A percentile compares a stretch with the other conserved stretches of the same genome.
phyloP scores from a whole-genome alignment of 2,329 filamentous ascomycete species.

The Sclerotinia glacialis region DNA sequence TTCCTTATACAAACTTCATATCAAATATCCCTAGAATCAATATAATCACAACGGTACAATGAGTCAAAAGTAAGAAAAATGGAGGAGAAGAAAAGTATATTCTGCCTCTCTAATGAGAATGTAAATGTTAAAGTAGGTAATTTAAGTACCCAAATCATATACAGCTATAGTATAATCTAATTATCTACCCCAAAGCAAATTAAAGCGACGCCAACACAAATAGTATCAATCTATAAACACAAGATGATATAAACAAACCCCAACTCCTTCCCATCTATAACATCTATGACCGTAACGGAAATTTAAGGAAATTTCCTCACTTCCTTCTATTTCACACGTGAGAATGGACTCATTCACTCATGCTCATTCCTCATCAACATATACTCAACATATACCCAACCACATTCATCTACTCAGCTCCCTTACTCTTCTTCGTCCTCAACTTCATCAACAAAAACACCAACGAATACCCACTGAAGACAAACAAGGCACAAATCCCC shows the following conservation, averaged over 20 bases:
- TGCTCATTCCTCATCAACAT: too few relatives aligned
- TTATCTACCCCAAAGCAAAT: neutral
- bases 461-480: constrained; percentile 43
- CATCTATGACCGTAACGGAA: too few relatives aligned
- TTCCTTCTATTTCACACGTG: neutral
- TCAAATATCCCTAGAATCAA: neutral
- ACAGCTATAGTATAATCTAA: neutral
- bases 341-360: neutral
- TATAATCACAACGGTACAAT: neutral
- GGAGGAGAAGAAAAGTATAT: constrained; percentile 11
- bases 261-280: neutral
- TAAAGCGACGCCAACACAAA: constrained; percentile 4
- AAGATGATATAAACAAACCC: neutral
- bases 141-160: neutral
- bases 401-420: constrained; percentile 34
- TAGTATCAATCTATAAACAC: neutral
- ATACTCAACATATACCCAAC: constrained; percentile 21
- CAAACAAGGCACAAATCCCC: constrained; percentile 48
- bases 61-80: neutral
- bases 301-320: neutral
- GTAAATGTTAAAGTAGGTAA: neutral
- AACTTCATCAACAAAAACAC: constrained; percentile 51
- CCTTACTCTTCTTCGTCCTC: constrained; percentile 49
- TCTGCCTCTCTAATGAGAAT: constrained; percentile 7
- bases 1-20: too few relatives aligned